Evolutionary conservation across 306 rosid genomes (phyloP), one percentile per base, ranked within the genome.

Genomic region (Quercus mongolica): DNA sequence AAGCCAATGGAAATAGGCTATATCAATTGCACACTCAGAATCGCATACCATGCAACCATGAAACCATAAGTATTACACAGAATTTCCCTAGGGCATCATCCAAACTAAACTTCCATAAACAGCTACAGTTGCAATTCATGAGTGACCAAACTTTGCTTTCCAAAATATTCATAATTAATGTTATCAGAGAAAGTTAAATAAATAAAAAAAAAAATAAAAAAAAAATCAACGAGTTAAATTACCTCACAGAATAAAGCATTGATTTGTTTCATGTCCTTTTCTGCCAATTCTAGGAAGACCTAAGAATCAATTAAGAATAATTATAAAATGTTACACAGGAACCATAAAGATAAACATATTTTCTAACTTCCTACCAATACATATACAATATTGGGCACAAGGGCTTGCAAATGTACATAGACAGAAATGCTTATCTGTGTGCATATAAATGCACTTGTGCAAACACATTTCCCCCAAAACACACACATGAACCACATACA

Each of bases 231-330:
- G 64, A 63, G 68, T 71, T 26, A 58, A 74, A 78, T 81, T 88
- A 92, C 98, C 98, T 95, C 99, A 49, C 88, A 86, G 67, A 95
- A 92, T 77, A 95, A 83, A 76, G 89, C 84, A 71, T 85, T 95
- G 69, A 95, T 87, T 90, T 89, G 90, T 82, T 86, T 91, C 93
- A 92, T 89, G 85, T 92, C 99, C 92, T 92, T 95, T 81, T 91
- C 95, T 46, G 94, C 82, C 91, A 95, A 86, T 67, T 95, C 94
- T 74, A 91, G 88, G 84, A 95, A 92, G 74, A 95, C 92, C 99
- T 95, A 85, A 69, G 67, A 86, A 79, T 69, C 82, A 76, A 79
- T 72, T 9, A 21, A 35, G 72, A 79, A 64, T 7, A 56, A 76
- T 56, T 56, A 55, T 51, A 85, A 20, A 58, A 81, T 79, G 67